Evolutionary conservation across 768 basidiomycete species (phyloP).

Genomic region (Suillus ampliporus): DNA sequence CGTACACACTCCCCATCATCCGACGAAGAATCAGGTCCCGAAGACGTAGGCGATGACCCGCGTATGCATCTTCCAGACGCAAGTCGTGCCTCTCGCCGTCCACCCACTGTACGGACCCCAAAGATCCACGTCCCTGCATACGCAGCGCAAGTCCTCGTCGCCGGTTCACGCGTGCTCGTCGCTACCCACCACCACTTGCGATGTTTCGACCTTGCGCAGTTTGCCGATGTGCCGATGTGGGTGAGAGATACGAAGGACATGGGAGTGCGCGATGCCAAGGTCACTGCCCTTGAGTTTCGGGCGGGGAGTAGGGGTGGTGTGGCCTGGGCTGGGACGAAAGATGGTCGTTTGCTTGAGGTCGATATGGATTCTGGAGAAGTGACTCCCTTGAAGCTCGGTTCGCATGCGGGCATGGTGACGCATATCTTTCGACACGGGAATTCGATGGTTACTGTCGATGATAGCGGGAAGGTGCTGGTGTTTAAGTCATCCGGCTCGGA

Average conservation of each 20-base stretch:
- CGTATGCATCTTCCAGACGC: slow-evolving; percentile 65
- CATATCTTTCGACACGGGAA: slow-evolving; percentile 75
- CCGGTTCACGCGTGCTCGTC: slow-evolving; percentile 65
- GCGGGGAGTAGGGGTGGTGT: slow-evolving; percentile 58
- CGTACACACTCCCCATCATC: slow-evolving; percentile 47
- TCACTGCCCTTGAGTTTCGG: slow-evolving; percentile 82
- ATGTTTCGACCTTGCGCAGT: slow-evolving; percentile 60
- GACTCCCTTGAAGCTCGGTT: slow-evolving; percentile 54
- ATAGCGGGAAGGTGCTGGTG: slow-evolving; percentile 80
- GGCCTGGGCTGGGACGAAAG: slow-evolving; percentile 90
- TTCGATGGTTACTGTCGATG: slow-evolving; percentile 84
- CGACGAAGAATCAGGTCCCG: slow-evolving; percentile 64
- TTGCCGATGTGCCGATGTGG: slow-evolving; percentile 47
- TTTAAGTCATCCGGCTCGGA: slow-evolving; percentile 56
- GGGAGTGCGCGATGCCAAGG: slow-evolving; percentile 67
- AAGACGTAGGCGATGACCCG: slow-evolving; percentile 51
- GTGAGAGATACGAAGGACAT: slow-evolving; percentile 67
- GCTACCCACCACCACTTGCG: slow-evolving; percentile 62
- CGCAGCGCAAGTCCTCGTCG: slow-evolving; percentile 56
- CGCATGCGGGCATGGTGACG: slow-evolving; percentile 70
- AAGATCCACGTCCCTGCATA: slow-evolving; percentile 62
- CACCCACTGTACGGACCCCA: slow-evolving; percentile 48
- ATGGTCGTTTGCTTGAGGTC: slow-evolving; percentile 85
- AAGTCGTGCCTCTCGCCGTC: slow-evolving; percentile 66
- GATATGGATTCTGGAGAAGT: slow-evolving; percentile 69